Evolutionary conservation across 768 basidiomycete species (phyloP), one percentile per base, ranked within the genome.

Genomic region (Suillus clintonianus): DNA sequence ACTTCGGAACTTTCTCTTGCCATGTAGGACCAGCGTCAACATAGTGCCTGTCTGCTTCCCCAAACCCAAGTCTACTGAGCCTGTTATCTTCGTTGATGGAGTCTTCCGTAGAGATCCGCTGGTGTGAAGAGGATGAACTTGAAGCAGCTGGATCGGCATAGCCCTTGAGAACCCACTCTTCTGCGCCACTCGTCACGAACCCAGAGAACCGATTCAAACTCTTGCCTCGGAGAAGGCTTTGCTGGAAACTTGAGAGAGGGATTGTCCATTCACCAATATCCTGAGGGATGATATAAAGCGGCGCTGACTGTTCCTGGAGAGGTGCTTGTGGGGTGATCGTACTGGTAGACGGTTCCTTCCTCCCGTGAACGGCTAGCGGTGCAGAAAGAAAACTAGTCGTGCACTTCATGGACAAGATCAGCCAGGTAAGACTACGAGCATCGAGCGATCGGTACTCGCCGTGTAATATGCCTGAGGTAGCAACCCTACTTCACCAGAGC

Each of bases 121-220:
- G 48, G 60, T 77, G 74, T 60, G 73, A 66, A 19, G 69, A 64
- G n/a, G 68, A 43, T 2, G 61, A 19, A 10, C 68, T 64, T 8
- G 70, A 51, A 37, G 72, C 62, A 36, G 67, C 64, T 1, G 77
- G 43, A 54, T 61, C 45, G 10, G 68, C 74, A 32, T 77, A 79
- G 5, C 92, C 92, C 57, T 89, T 85, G n/a, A 94, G 82, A 9
- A 94, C 83, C 78, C 88, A 94, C 59, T 89, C 88, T 73, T 94
- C 92, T 11, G 92, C 92, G 41, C 92, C 92, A 63, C 89, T 92
- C 8, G 90, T 92, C 15, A 94, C 92, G 72, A 94, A 94, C 62
- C 83, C 89, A 1, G 91, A 92, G 76, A 94, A 94, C n/a, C 92
- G 83, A 73, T 94, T 93, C 60, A 94, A 75, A 51, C 86, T 86